Evolutionary conservation across 345 rosid species (phyloP).

Genomic region (Pistacia integerrima): DNA sequence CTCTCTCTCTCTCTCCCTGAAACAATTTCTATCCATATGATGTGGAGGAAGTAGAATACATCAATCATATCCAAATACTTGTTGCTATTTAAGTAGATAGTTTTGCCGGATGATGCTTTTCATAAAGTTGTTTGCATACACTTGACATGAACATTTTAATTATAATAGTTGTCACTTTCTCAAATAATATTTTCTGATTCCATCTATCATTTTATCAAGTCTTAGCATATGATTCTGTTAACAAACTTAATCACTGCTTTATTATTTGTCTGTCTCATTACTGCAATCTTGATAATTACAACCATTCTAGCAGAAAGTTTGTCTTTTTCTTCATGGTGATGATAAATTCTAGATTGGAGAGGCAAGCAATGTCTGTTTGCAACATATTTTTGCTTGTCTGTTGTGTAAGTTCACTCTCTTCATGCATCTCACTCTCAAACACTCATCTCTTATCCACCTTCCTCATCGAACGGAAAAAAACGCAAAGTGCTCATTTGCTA

Average conservation of each 20-base stretch:
- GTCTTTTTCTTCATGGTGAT: not conserved
- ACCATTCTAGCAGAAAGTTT: not conserved
- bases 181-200: not conserved
- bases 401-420: not conserved
- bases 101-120: not conserved
- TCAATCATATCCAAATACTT: not conserved
- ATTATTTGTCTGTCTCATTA: not conserved
- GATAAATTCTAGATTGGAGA: not conserved
- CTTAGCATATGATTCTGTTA: not conserved
- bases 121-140: not conserved
- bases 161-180: not conserved
- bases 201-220: not conserved
- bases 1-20: not conserved
- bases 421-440: not conserved
- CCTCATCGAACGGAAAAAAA: not conserved
- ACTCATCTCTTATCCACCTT: not conserved
- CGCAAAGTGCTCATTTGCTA: not conserved
- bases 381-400: not conserved
- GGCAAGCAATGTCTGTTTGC: not conserved
- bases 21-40: not conserved
- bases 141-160: not conserved
- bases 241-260: not conserved
- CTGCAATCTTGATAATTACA: not conserved
- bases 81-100: not conserved
- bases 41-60: not conserved